Conservation (phyloP, 2,329 filamentous ascomycete genomes). For the Magnaporthales sp. region DNA sequence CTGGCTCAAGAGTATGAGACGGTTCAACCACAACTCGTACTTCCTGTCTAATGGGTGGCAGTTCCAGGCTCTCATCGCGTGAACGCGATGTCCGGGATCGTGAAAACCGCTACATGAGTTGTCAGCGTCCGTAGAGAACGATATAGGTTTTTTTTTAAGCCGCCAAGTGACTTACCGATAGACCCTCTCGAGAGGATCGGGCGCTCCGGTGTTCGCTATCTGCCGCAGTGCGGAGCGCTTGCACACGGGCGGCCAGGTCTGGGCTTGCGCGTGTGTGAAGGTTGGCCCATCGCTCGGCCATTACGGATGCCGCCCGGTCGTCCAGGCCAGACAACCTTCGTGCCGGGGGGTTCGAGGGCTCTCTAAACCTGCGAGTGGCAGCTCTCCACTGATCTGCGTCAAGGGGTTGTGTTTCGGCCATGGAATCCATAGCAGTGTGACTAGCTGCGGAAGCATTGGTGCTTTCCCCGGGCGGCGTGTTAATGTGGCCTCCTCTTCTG, state of each 20-base stretch:
- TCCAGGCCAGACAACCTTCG: slow-evolving; percentile 9
- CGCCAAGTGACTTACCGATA: background rate
- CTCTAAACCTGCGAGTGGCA: slow-evolving; percentile 27
- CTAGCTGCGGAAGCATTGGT: background rate
- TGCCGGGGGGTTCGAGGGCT: slow-evolving; percentile 2
- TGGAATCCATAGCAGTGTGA: background rate
- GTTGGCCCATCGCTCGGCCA: slow-evolving; percentile 17
- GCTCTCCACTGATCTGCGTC: background rate
- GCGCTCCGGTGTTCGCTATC: slow-evolving; percentile 3
- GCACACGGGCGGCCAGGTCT: slow-evolving; percentile 4
- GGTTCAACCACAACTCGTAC: background rate
- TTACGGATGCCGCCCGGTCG: slow-evolving; percentile 13
- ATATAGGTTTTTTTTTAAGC: background rate
- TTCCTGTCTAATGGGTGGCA: background rate
- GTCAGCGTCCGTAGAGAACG: background rate
- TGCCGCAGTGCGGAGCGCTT: background rate
- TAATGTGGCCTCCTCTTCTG: background rate
- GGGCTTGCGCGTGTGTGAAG: slow-evolving; percentile 15
- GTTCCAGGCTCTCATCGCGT: background rate
- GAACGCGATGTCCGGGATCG: background rate
- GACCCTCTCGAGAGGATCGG: background rate
- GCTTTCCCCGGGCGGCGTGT: background rate
- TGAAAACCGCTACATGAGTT: background rate
- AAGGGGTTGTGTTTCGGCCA: background rate
- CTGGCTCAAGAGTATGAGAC: background rate